Evolutionary conservation across 306 rosid species (phyloP), one percentile per base, ranked within the genome.

Genomic region (Cicer arietinum): DNA sequence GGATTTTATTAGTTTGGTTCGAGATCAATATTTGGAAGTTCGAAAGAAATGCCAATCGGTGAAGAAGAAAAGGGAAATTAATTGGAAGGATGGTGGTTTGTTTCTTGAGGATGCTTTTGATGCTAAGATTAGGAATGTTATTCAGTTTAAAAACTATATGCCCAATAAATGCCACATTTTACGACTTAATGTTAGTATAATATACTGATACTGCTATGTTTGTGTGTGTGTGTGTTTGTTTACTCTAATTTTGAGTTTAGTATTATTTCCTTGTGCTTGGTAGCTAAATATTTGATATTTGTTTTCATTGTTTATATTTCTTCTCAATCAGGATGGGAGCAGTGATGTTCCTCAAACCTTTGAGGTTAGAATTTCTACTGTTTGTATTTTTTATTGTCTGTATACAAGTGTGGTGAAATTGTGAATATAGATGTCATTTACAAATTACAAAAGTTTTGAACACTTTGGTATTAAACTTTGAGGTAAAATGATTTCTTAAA

Each of bases 101-200:
- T 73, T 40, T 85, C 80, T 87, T 20, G 78, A 66, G 69, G 94
- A 89, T 74, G 60, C 61, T 6, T 60, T 48, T 22, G 86, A 81
- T 37, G 6, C 8, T 2, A 66, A 78, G 74, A 63, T 87, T 0
- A 68, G 35, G 58, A 10, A 59, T 1, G 14, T 20, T 0, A 43
- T 89, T 62, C 69, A 79, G 2, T 87, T 89, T 46, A 63, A 61
- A 30, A 73, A 56, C 3, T 87, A 71, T 17, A 67, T 73, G 47
- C 84, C 84, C 14, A 14, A 66, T 2, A 77, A 80, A 57, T 84
- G 87, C 53, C 88, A 89, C 57, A 80, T 84, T 63, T 78, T 89
- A 52, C 69, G 75, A 35, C 88, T 89, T 80, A 84, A 75, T 44
- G 94, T 89, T 46, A 87, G 91, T 82, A 69, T 54, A 68, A 25